A percentile compares a stretch with the other conserved stretches of the same genome.
phyloP scores from a whole-genome alignment of 306 rosid species.

The barrel medic (Medicago truncatula) region DNA sequence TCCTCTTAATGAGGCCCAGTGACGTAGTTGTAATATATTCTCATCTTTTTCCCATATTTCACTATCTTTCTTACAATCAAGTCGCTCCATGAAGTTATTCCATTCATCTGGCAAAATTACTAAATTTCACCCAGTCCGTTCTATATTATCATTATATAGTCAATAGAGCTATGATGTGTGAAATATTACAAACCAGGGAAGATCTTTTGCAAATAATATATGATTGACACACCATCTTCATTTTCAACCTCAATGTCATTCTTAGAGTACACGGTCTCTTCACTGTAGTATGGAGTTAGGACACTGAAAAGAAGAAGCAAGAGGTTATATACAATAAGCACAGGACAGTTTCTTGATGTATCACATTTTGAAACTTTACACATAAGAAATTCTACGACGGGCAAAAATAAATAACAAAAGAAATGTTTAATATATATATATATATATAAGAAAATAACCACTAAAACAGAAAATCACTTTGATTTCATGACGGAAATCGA shows the following conservation, averaged over 20 bases:
- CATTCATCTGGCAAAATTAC: slow-evolving; percentile 76
- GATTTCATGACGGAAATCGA: not conserved
- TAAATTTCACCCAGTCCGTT: slow-evolving; percentile 32
- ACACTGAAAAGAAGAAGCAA: slow-evolving; percentile 62
- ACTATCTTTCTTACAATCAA: slow-evolving; percentile 75
- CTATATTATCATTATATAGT: slow-evolving; percentile 28
- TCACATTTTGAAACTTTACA: slow-evolving; percentile 26
- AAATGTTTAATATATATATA: not conserved
- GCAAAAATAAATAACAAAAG: not conserved
- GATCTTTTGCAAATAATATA: slow-evolving; percentile 93
- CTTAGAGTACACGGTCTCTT: slow-evolving; percentile 96
- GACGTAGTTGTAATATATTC: slow-evolving; percentile 86
- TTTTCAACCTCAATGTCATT: slow-evolving; percentile 90
- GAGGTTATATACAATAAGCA: slow-evolving; percentile 27
- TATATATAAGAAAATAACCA: too few relatives aligned
- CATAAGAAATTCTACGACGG: slow-evolving; percentile 18
- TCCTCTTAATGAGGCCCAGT: slow-evolving; percentile 97
- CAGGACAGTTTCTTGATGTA: slow-evolving; percentile 35
- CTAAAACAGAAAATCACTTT: not conserved
- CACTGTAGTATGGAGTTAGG: slow-evolving; percentile 96
- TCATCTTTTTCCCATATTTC: slow-evolving; percentile 95
- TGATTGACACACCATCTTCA: slow-evolving; percentile 93
- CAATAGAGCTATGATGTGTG: slow-evolving; percentile 35
- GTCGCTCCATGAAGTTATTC: slow-evolving; percentile 98
- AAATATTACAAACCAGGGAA: slow-evolving; percentile 78